phyloP scores from a whole-genome alignment of 768 basidiomycete species.

The Termitomyces sp. region DNA sequence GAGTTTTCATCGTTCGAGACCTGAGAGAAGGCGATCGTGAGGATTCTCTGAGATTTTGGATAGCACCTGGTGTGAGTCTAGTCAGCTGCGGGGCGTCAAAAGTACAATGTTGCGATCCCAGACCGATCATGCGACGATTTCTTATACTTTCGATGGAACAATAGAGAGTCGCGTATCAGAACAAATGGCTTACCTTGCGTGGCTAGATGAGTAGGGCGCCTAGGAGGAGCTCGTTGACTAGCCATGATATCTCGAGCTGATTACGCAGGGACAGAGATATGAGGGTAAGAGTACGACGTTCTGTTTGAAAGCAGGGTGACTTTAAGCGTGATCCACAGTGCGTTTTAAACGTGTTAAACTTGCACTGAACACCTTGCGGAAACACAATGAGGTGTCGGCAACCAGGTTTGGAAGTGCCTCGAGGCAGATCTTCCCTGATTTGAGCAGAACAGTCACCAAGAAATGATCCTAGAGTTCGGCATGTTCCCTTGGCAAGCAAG shows the following conservation, averaged over 20 bases:
- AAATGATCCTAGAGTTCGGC: conserved; percentile 13
- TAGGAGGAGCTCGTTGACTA: conserved; percentile 43
- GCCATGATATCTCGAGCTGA: conserved; percentile 44
- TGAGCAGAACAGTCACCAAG: conserved; percentile 10
- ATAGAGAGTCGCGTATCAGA: conserved; percentile 18
- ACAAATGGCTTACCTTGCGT: conserved; percentile 42
- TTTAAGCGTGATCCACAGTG: conserved; percentile 39
- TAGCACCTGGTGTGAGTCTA: conserved; percentile 28
- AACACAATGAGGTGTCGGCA: conserved; percentile 54
- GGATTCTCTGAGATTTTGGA: conserved; percentile 43
- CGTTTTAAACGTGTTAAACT: conserved; percentile 67
- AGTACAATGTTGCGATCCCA: conserved; percentile 7
- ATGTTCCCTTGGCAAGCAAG: conserved; percentile 11
- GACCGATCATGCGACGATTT: conserved; percentile 10
- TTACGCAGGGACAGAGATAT: conserved; percentile 6
- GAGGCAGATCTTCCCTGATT: conserved; percentile 24
- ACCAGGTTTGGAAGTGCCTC: conserved; percentile 51
- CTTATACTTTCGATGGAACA: conserved; percentile 13
- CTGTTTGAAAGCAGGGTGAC: conserved; percentile 17
- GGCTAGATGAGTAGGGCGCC: conserved; percentile 44
- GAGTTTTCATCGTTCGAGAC: conserved; percentile 54
- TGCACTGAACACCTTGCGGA: conserved; percentile 36
- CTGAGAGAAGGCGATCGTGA: conserved; percentile 48
- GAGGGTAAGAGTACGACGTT: conserved; percentile 26
- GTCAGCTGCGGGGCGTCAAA: conserved; percentile 18